Conservation (phyloP, 495 filamentous ascomycete genomes). For the Gamarada debralockiae region DNA sequence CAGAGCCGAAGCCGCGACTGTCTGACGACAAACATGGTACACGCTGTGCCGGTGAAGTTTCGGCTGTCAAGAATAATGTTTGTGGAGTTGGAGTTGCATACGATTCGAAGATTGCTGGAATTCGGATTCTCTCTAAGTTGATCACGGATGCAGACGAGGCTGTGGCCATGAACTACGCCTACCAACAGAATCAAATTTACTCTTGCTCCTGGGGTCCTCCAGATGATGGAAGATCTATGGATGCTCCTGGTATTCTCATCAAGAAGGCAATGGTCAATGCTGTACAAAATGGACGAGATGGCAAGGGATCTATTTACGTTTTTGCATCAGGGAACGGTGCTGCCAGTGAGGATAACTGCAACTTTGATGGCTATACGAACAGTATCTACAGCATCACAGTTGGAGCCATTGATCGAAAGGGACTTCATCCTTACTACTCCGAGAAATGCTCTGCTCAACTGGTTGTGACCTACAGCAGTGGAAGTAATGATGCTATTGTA, state of each 20-base stretch:
- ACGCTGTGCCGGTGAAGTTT: slow-evolving; percentile 90
- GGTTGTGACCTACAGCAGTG: slow-evolving; percentile 94
- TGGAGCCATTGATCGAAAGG: slow-evolving; percentile 84
- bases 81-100: slow-evolving; percentile 95
- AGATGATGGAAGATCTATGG: slow-evolving; percentile 91
- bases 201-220: slow-evolving; percentile 98
- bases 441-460: slow-evolving; percentile 94
- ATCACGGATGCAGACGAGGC: slow-evolving; percentile 94
- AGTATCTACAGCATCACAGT: slow-evolving; percentile 98
- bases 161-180: slow-evolving; percentile 85
- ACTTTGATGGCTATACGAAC: slow-evolving; percentile 99
- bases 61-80: slow-evolving; percentile 85
- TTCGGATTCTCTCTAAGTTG: slow-evolving; percentile 85
- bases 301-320: slow-evolving; percentile 89
- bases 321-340: slow-evolving; percentile 97
- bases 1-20: slow-evolving; percentile 76
- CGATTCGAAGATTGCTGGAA: slow-evolving; percentile 81
- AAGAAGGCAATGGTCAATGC: slow-evolving; percentile 86
- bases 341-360: slow-evolving; percentile 87
- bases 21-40: slow-evolving; percentile 87
- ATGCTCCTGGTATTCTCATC: slow-evolving; percentile 86
- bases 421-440: slow-evolving; percentile 85
- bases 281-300: slow-evolving; percentile 79
- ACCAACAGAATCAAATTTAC: slow-evolving; percentile 90
- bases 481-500: slow-evolving; percentile 75